Conservation (phyloP, 352 stramenopile genomes). For the Globisporangium spinosum region DNA sequence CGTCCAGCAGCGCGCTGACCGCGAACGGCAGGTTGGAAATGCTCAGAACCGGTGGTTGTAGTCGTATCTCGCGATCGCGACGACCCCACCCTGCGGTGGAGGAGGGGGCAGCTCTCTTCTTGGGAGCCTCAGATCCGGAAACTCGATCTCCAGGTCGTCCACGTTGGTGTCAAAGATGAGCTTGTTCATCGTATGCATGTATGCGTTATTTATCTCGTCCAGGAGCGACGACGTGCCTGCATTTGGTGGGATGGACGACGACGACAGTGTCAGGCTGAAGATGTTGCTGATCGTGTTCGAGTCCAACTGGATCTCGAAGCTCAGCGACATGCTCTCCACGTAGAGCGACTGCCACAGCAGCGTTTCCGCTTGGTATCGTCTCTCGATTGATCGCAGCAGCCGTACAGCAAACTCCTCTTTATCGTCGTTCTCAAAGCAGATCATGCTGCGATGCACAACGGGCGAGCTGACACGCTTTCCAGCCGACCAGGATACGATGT, state of each 20-base stretch:
- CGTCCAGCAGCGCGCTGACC: constrained; percentile 68
- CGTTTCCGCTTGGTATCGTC: constrained; percentile 57
- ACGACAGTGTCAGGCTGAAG: constrained; percentile 61
- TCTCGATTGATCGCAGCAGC: constrained; percentile 36
- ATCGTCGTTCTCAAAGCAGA: constrained; percentile 64
- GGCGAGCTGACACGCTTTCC: constrained; percentile 69
- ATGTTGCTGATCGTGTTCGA: constrained; percentile 71
- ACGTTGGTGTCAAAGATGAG: constrained; percentile 85
- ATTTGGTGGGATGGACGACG: constrained; percentile 44
- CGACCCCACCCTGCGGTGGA: constrained; percentile 48
- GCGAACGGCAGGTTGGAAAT: constrained; percentile 62
- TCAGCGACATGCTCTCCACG: constrained; percentile 76
- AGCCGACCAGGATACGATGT: constrained; percentile 71
- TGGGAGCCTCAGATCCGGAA: constrained; percentile 48
- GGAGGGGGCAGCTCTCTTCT: constrained; percentile 18
- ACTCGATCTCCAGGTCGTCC: constrained; percentile 56
- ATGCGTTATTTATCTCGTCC: constrained; percentile 89
- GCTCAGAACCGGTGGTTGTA: constrained; percentile 66
- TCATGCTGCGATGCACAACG: constrained; percentile 51
- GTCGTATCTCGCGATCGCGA: constrained; percentile 50
- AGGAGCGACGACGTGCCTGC: constrained; percentile 63
- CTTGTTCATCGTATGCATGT: constrained; percentile 93
- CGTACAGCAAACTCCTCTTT: constrained; percentile 41
- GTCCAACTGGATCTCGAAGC: constrained; percentile 59
- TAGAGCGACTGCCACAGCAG: constrained; percentile 61